These are phyloP conservation scores for Helicosporidium sp. DNA, from an alignment of 139 green algal genomes.

Conservation along the genomic window DNA sequence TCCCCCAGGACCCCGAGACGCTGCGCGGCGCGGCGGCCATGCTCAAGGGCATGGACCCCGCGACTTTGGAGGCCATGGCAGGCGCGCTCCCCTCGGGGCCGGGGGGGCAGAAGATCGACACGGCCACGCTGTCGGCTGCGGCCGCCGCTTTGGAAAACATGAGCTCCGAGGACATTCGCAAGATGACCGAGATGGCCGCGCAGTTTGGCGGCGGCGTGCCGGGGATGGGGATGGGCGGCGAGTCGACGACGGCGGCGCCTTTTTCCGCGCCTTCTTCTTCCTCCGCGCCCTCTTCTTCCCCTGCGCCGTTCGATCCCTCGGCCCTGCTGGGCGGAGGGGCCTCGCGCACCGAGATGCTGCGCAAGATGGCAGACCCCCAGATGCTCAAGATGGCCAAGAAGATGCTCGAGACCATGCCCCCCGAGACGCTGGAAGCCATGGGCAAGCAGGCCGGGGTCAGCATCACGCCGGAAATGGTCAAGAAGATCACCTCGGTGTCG, in stretches of 20 bases:
- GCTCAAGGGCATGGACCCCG: conserved; percentile 16
- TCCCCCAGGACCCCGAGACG: background rate
- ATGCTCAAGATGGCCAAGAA: conserved; percentile 18
- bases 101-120: background rate
- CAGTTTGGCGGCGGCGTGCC: background rate
- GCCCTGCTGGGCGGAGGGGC: conserved; percentile 5
- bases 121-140: background rate
- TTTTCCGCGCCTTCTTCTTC: no score
- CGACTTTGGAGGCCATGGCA: no score
- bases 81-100: background rate
- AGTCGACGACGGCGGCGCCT: no score
- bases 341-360: conserved; percentile 16
- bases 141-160: background rate
- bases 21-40: conserved; percentile 12
- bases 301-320: conserved; percentile 3
- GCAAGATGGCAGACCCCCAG: conserved; percentile 10
- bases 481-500: conserved; percentile 4
- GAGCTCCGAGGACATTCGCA: no score
- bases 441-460: conserved; percentile 8
- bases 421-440: conserved; percentile 6
- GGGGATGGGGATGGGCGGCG: background rate
- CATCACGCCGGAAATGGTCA: conserved; percentile 8
- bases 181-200: no score
- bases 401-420: conserved; percentile 21
- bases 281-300: no score